A percentile compares a stretch with the other conserved stretches of the same genome.
These are phyloP conservation scores for Suhomyces ambrosiae DNA, from an alignment of 1,139 yeast genomes.

Conservation along the genomic window DNA sequence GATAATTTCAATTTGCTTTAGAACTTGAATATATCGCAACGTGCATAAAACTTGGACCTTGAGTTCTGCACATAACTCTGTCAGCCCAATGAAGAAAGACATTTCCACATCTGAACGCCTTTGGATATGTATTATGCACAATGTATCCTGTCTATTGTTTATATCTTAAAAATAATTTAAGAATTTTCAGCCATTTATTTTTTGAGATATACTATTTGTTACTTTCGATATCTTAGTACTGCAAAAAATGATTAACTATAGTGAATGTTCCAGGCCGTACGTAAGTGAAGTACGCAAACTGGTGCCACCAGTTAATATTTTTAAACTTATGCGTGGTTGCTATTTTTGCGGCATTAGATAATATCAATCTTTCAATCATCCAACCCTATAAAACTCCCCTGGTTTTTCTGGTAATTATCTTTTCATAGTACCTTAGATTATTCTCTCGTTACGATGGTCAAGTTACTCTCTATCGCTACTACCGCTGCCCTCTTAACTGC, in stretches of 20 bases:
- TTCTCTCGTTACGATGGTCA: slow-evolving; percentile 20
- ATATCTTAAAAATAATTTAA: too few relatives aligned
- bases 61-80: neutral
- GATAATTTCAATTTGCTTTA: too few relatives aligned
- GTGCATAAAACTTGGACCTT: neutral
- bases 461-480: slow-evolving; percentile 19
- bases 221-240: neutral
- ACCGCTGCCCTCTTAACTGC: slow-evolving; percentile 23
- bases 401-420: neutral
- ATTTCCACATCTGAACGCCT: too few relatives aligned
- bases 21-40: neutral
- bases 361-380: neutral
- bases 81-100: neutral
- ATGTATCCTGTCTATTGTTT: too few relatives aligned
- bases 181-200: too few relatives aligned
- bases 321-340: neutral
- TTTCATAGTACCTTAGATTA: neutral
- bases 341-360: neutral
- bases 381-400: neutral
- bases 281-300: neutral
- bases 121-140: too few relatives aligned
- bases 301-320: too few relatives aligned
- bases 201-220: too few relatives aligned
- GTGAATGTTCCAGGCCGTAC: neutral
- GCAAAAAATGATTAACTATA: neutral